A percentile compares a stretch with the other conserved stretches of the same genome.
These are phyloP conservation scores for Tuber melanosporum DNA, from an alignment of 495 filamentous ascomycete species.

Conservation along the genomic window DNA sequence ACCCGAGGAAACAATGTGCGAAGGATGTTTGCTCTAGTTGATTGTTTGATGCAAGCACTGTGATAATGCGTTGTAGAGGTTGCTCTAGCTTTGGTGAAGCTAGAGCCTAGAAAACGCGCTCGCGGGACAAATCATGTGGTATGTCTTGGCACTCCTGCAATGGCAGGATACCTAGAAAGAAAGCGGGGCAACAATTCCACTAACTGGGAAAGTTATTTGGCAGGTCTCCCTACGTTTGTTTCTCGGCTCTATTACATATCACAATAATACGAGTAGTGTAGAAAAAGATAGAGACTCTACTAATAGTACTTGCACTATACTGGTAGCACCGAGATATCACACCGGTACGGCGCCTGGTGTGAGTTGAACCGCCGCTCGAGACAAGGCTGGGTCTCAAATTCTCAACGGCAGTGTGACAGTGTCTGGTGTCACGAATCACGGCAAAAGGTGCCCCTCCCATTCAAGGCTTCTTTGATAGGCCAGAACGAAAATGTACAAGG, in stretches of 20 bases:
- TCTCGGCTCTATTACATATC: constrained; percentile 26
- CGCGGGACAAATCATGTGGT: constrained; percentile 17
- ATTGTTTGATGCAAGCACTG: background rate
- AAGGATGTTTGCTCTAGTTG: background rate
- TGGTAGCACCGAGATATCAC: background rate
- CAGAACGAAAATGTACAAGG: background rate
- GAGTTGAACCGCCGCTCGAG: constrained; percentile 27
- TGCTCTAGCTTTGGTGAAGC: constrained; percentile 12
- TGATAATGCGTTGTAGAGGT: constrained; percentile 1
- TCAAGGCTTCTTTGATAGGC: background rate
- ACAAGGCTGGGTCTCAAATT: background rate
- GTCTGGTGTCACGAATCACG: constrained; percentile 35
- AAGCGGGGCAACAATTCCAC: background rate
- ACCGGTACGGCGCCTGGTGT: background rate
- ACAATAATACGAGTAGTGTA: background rate
- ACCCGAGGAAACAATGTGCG: background rate
- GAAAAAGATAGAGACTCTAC: background rate
- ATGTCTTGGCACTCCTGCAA: constrained; percentile 22
- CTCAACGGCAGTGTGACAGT: constrained; percentile 15
- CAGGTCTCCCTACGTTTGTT: background rate
- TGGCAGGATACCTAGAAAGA: constrained; percentile 10
- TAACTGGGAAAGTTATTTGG: background rate
- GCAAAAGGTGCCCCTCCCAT: constrained; percentile 29
- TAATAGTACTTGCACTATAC: no score
- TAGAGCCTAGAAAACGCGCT: constrained; percentile 29